Base-by-base conservation (phyloP, 345 rosid genomes). In the Eucalyptus microcorys region DNA sequence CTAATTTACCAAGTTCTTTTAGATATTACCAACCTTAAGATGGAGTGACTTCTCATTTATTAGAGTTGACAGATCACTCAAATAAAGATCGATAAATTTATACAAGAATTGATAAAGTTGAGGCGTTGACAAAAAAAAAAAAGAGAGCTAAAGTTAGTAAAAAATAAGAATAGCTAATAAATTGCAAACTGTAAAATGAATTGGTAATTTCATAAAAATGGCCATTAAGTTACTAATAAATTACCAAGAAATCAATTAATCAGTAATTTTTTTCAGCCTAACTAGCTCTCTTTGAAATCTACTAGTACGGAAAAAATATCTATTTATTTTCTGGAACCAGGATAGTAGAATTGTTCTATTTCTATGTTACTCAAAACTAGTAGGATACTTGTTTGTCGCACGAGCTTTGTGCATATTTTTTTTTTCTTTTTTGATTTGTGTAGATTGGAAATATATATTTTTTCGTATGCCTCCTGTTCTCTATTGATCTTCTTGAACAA, bases 341-440 rank as follows among this genome's bases (percentile, higher is more conserved):
- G 55, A 55, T 55, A 55, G 53, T 16, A 6, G 53, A 16, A 53
- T 52, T 52, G 55, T 52, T 2, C 0, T 53, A 0, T 53, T 53
- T 53, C 57, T 53, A 19, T 53, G 8, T 7, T 53, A 0, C 57
- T 52, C 1, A 52, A 52, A 49, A 49, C 21, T 49, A 49, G 53
- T 49, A 49, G 3, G 3, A 16, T 0, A 49, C 3, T 49, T 7
- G 8, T 49, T 49, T 7, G 0, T 49, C 53, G 0, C 53, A 0
- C 17, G 2, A 16, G 53, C 21, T 49, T 14, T 14, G 16, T 43
- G 47, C 40, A 4, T 37, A n/a, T 37, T 45, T 9, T 9, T 13
- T 47, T 4, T 49, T 49, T 49, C 0, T 49, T 14, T 49, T 0
- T 48, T 48, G 1, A 11, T 49, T 49, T 49, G 1, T 49, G 52